Evolutionary conservation across 225 moss, liverwort and hornwort genomes (phyloP), one percentile per base, ranked within the genome.

Genomic region (Polytrichum formosum): DNA sequence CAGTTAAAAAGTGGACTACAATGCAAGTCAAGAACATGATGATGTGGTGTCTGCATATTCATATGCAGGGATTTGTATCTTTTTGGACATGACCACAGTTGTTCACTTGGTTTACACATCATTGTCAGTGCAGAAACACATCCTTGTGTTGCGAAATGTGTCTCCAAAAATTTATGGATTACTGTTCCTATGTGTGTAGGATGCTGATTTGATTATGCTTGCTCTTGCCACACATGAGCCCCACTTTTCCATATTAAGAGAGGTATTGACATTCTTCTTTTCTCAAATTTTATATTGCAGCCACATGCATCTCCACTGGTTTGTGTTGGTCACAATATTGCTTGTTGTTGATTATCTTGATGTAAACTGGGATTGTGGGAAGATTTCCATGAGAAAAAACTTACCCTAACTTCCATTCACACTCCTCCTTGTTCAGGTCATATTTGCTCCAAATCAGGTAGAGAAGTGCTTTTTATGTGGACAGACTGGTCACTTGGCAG

Each of bases 151-250:
- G 16, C 31, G 1, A 31, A 31, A 31, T 7, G 31, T 46, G 46
- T 13, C 46, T 46, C 0, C 4, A 46, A 46, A 46, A 46, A 13
- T 16, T 46, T 20, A 16, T 16, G 46, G 46, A 16, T 46, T 9
- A 35, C 35, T 46, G 46, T 46, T 46, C 46, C 13, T 46, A 64
- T 61, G n/a, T 79, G 77, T 84, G 82, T 85, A 96, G 96, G 96
- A 96, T 90, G 96, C 96, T 60, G 93, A 93, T 79, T 79, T 96
- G 72, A 96, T 96, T 55, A 96, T 96, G 96, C 90, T 96, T 80
- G 96, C 96, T 35, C 78, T 96, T 73, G 96, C 96, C 62, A 92
- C 96, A 26, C 96, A 96, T 79, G 96, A 96, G 87, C 85, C 88
- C 31, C 96, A 96, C 73, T 96, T 96, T 73, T 92, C 93, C 33